These are phyloP conservation scores for Hemisphaericaspora xylanilytica DNA, from an alignment of 1,139 yeast genomes.

Conservation along the genomic window DNA sequence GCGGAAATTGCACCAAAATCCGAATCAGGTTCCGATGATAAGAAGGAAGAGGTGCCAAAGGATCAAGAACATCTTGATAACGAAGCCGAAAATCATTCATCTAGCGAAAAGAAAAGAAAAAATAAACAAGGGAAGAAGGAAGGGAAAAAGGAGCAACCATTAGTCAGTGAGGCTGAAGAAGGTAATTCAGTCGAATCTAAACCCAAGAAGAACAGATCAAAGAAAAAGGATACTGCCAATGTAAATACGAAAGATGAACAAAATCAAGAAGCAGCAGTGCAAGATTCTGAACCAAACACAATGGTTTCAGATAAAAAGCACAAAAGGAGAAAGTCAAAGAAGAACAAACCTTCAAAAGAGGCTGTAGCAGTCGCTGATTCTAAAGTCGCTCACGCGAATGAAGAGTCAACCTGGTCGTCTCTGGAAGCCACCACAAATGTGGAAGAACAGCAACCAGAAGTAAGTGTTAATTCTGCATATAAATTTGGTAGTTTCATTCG, in stretches of 20 bases:
- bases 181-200: background rate
- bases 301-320: background rate
- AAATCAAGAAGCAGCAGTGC: background rate
- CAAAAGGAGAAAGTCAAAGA: background rate
- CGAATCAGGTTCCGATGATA: background rate
- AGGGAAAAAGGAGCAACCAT: background rate
- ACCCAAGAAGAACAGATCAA: constrained; percentile 1
- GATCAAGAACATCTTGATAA: background rate
- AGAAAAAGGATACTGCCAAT: background rate
- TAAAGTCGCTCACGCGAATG: background rate
- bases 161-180: background rate
- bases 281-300: background rate
- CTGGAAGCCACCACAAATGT: background rate
- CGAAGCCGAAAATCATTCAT: background rate
- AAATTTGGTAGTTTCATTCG: constrained; percentile 3
- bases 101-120: background rate
- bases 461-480: background rate
- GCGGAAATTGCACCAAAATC: background rate
- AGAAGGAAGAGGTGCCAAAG: no score
- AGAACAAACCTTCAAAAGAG: background rate
- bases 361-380: background rate
- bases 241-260: background rate
- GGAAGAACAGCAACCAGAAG: background rate
- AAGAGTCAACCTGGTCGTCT: background rate
- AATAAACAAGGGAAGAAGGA: background rate